Conservation (phyloP, 2,329 filamentous ascomycete genomes). For the Nothopassalora personata region DNA sequence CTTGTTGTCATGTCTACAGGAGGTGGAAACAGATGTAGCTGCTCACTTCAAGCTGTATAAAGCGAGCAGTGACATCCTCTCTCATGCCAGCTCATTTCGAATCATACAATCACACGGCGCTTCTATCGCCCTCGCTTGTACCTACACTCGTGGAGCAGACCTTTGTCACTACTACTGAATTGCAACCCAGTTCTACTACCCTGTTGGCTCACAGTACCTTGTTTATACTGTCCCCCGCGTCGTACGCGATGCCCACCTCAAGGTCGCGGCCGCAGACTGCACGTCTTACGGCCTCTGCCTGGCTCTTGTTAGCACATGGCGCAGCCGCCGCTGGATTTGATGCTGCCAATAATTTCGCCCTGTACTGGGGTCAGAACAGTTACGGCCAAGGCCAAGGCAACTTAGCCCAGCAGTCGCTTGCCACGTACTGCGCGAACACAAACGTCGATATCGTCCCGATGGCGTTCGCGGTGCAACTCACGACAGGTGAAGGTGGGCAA, state of each 20-base stretch:
- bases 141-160: not conserved
- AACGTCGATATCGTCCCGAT: slow-evolving; percentile 57
- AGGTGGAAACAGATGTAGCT: not conserved
- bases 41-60: not conserved
- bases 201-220: not conserved
- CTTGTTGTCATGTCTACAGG: not conserved
- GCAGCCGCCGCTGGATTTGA: slow-evolving; percentile 5
- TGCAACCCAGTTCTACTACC: not conserved
- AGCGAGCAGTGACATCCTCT: not conserved
- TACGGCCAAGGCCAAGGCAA: slow-evolving; percentile 42
- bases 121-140: not conserved
- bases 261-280: slow-evolving; percentile 22
- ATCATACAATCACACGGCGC: not conserved
- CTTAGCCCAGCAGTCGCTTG: slow-evolving; percentile 51
- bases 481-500: slow-evolving; percentile 45
- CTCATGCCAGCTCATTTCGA: not conserved
- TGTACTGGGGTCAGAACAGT: slow-evolving; percentile 52
- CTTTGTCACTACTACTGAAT: not conserved
- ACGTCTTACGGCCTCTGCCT: not conserved
- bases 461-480: slow-evolving; percentile 54
- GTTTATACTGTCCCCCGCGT: slow-evolving; percentile 7
- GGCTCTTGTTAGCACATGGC: not conserved
- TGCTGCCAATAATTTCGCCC: slow-evolving; percentile 4
- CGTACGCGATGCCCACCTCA: slow-evolving; percentile 14
- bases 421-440: slow-evolving; percentile 53